Conservation (phyloP, 2,329 filamentous ascomycete species). For the Neurospora sp. region DNA sequence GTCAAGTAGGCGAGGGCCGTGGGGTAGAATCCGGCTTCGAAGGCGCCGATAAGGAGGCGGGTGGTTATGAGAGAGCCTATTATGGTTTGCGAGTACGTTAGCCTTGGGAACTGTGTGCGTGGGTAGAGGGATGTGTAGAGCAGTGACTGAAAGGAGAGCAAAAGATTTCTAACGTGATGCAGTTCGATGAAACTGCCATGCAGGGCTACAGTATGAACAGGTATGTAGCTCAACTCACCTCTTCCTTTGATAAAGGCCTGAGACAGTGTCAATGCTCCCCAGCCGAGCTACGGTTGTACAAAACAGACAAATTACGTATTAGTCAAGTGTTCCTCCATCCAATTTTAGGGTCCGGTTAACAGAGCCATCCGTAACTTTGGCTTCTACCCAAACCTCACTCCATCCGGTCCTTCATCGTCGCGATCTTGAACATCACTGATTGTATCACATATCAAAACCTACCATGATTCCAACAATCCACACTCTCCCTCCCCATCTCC, state of each 20-base stretch:
- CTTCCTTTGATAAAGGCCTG: slow-evolving; percentile 22
- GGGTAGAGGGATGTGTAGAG: neutral
- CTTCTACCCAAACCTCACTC: neutral
- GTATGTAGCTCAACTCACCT: slow-evolving; percentile 9
- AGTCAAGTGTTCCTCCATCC: neutral
- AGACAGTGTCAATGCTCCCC: slow-evolving; percentile 21
- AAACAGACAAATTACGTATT: neutral
- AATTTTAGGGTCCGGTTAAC: neutral
- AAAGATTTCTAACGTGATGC: neutral
- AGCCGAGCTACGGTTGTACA: slow-evolving; percentile 14
- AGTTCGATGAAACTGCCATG: neutral
- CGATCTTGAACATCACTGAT: slow-evolving; percentile 33
- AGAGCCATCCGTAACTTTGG: neutral
- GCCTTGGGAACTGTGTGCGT: neutral
- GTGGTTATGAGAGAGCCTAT: slow-evolving; percentile 15
- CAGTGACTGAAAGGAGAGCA: neutral
- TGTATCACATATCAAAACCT: slow-evolving; percentile 6
- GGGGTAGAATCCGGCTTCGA: slow-evolving; percentile 46
- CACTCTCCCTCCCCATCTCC: slow-evolving; percentile 33
- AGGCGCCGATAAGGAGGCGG: slow-evolving; percentile 16
- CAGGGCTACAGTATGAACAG: neutral
- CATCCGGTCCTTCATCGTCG: slow-evolving; percentile 28
- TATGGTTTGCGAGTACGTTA: slow-evolving; percentile 1
- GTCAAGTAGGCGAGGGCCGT: slow-evolving; percentile 49
- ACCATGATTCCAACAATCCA: slow-evolving; percentile 51